Percentiles rank a stretch among this genome's conserved stretches.
These are phyloP conservation scores for Moelleriella libera DNA, from an alignment of 2,329 filamentous ascomycete genomes.

Conservation along the genomic window DNA sequence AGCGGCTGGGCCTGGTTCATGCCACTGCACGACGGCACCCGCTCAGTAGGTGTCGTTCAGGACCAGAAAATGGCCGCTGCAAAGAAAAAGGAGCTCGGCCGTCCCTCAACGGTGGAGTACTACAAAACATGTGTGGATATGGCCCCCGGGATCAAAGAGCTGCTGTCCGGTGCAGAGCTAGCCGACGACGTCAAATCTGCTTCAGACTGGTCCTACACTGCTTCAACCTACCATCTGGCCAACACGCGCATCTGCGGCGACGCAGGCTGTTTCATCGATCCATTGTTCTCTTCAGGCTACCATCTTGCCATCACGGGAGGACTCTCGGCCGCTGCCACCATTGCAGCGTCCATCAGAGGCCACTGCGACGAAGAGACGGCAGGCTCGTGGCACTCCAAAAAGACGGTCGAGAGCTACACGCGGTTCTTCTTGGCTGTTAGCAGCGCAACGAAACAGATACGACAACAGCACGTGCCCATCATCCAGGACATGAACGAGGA, in stretches of 20 bases:
- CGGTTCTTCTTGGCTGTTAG: conserved; percentile 23
- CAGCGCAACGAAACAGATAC: conserved; percentile 22
- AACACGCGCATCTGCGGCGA: conserved; percentile 27
- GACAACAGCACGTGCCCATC: conserved; percentile 20
- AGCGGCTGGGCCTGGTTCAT: conserved; percentile 38
- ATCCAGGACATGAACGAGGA: conserved; percentile 26
- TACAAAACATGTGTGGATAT: conserved; percentile 19
- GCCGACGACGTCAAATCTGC: conserved; percentile 22
- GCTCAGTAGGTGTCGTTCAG: conserved; percentile 27
- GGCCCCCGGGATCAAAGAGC: conserved; percentile 12
- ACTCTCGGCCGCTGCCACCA: conserved; percentile 29
- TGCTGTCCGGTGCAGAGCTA: conserved; percentile 19
- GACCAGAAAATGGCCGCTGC: conserved; percentile 20
- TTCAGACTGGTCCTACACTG: conserved; percentile 33
- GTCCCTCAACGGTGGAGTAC: conserved; percentile 13
- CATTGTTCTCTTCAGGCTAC: conserved; percentile 31
- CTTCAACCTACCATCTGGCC: conserved; percentile 24
- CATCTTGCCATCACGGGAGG: conserved; percentile 28
- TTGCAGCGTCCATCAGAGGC: conserved; percentile 22
- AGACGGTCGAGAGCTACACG: conserved; percentile 29
- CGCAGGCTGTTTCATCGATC: conserved; percentile 34
- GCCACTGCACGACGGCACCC: conserved; percentile 30
- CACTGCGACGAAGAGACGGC: conserved; percentile 22
- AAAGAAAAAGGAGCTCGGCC: conserved; percentile 14
- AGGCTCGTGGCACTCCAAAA: conserved; percentile 26